Evolutionary conservation across 306 rosid genomes (phyloP).

Genomic region (Sicyos edulis): DNA sequence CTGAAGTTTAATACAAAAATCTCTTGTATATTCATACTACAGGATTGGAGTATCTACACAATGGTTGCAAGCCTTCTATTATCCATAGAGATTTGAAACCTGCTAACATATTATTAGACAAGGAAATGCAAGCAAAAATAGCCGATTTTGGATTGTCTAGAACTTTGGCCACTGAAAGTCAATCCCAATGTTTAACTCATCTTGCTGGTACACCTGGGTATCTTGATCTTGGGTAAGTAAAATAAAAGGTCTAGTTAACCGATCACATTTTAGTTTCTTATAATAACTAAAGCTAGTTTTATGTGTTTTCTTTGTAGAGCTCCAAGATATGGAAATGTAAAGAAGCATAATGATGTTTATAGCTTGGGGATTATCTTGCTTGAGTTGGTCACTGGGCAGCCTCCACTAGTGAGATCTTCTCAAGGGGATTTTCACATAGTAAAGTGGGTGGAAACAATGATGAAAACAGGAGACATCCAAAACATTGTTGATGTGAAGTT

Average conservation of each 20-base stretch:
- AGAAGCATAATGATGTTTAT: conserved; percentile 24
- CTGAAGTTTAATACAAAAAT: too few relatives aligned
- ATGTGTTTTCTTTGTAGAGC: too few relatives aligned
- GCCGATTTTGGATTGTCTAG: too few relatives aligned
- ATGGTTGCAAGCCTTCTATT: conserved; percentile 29
- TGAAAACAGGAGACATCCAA: conserved; percentile 28
- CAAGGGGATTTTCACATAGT: conserved; percentile 18
- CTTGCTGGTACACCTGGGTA: too few relatives aligned
- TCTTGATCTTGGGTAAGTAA: too few relatives aligned
- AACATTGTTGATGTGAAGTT: conserved; percentile 27
- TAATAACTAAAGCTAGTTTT: too few relatives aligned
- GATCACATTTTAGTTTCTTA: too few relatives aligned
- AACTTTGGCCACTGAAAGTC: too few relatives aligned
- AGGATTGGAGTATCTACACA: conserved; percentile 39
- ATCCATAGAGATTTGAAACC: conserved; percentile 15
- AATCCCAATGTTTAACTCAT: too few relatives aligned
- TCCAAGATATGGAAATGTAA: conserved; percentile 13
- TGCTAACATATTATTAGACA: too few relatives aligned
- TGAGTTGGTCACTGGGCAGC: conserved; percentile 25
- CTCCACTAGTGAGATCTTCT: background rate
- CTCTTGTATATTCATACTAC: background rate
- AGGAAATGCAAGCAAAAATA: too few relatives aligned
- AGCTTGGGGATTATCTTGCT: conserved; percentile 36
- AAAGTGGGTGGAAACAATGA: conserved; percentile 22
- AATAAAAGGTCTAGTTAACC: too few relatives aligned